Conservation (phyloP, 108 stramenopile species). For the Asterionellopsis glacialis region DNA sequence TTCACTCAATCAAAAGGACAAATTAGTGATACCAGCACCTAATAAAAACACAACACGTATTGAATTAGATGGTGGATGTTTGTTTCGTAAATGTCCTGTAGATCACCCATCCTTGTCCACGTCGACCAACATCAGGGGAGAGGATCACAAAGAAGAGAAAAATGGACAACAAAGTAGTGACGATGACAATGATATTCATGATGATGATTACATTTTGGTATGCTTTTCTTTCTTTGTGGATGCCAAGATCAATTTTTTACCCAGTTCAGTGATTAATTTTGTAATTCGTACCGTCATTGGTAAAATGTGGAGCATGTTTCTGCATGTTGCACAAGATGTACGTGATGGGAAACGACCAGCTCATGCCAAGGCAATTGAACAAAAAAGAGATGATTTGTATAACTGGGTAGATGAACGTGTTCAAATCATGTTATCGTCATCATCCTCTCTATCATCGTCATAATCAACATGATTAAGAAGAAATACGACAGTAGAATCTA, state of each 20-base stretch:
- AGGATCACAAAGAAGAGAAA: conserved; percentile 4
- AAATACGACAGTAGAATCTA: too few relatives aligned
- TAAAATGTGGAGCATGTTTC: conserved; percentile 52
- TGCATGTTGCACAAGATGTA: conserved; percentile 66
- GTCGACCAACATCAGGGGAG: too few relatives aligned
- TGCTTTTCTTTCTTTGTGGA: conserved; percentile 48
- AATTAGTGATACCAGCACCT: conserved; percentile 26
- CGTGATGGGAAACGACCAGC: conserved; percentile 46
- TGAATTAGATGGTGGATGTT: conserved; percentile 54
- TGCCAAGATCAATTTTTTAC: conserved; percentile 44
- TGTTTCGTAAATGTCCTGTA: conserved; percentile 63
- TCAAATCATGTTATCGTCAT: conserved; percentile 45
- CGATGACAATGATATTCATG: too few relatives aligned
- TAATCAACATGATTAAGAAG: too few relatives aligned
- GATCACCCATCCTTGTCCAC: conserved; percentile 53
- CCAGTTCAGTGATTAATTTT: conserved; percentile 64
- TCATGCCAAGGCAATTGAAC: conserved; percentile 52
- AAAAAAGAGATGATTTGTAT: conserved; percentile 56
- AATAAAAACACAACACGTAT: conserved; percentile 29
- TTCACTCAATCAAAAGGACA: conserved; percentile 24
- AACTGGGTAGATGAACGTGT: conserved; percentile 58
- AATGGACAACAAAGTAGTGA: conserved; percentile 4
- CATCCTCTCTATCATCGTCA: too few relatives aligned
- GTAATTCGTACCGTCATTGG: conserved; percentile 48
- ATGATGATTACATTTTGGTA: conserved; percentile 38